phyloP scores from a whole-genome alignment of 108 stramenopile species.

The Cyclotella sp. region DNA sequence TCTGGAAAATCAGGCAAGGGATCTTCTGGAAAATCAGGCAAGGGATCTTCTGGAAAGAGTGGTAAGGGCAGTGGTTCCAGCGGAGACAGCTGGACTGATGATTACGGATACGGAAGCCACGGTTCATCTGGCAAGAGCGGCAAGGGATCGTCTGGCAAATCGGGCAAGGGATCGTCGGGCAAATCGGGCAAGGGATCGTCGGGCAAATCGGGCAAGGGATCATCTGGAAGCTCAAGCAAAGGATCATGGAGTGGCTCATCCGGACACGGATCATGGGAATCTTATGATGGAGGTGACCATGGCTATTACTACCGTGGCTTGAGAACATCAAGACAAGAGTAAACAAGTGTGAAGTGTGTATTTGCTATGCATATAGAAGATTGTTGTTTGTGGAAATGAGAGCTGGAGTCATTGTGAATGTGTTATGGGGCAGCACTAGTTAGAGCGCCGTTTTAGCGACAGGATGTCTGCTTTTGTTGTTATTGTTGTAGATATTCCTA shows the following conservation, averaged over 20 bases:
- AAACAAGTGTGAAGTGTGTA: background rate
- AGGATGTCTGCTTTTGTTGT: background rate
- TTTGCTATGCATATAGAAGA: background rate
- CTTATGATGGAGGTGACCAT: background rate
- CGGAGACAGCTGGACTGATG: too few relatives aligned
- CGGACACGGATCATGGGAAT: too few relatives aligned
- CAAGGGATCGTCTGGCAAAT: background rate
- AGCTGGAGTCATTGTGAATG: background rate
- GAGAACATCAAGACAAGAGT: constrained; percentile 14
- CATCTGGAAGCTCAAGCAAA: background rate
- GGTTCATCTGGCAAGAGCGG: background rate
- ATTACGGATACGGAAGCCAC: background rate
- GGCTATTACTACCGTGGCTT: constrained; percentile 1
- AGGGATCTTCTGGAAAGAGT: background rate
- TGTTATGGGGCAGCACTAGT: constrained; percentile 2
- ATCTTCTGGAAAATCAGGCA: background rate
- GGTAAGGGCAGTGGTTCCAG: background rate
- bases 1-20: too few relatives aligned
- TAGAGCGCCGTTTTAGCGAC: background rate
- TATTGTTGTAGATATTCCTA: too few relatives aligned
- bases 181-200: constrained; percentile 6
- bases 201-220: background rate
- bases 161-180: background rate
- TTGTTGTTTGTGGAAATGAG: background rate
- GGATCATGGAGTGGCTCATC: background rate